phyloP scores from a whole-genome alignment of 306 rosid species.

The Gillenia trifoliata region DNA sequence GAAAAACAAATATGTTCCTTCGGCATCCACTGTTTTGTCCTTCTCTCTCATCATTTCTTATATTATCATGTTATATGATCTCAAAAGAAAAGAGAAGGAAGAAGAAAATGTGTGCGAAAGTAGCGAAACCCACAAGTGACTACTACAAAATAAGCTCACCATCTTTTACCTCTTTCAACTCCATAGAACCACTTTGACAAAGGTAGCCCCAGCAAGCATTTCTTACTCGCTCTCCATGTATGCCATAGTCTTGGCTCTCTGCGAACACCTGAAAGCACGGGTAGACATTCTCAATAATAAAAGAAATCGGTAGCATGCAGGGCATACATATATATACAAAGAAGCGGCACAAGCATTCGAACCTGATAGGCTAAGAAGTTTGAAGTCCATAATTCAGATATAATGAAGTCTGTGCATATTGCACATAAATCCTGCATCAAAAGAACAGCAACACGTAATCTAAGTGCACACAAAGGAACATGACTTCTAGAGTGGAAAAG shows the following conservation, averaged over 20 bases:
- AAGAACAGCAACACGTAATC: background rate
- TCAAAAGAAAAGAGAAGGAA: slow-evolving; percentile 1
- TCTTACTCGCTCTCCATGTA: slow-evolving; percentile 92
- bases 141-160: slow-evolving; percentile 15
- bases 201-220: slow-evolving; percentile 99
- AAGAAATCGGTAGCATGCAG: background rate
- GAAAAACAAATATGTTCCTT: background rate
- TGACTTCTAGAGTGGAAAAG: background rate
- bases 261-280: slow-evolving; percentile 70
- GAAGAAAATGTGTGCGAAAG: slow-evolving; percentile 16
- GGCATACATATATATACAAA: slow-evolving; percentile 4
- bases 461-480: slow-evolving; percentile 7
- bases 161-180: slow-evolving; percentile 81
- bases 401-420: slow-evolving; percentile 88
- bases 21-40: background rate
- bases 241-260: slow-evolving; percentile 92
- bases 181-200: slow-evolving; percentile 98
- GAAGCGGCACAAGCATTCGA: slow-evolving; percentile 30
- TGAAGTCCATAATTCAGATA: slow-evolving; percentile 94
- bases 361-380: slow-evolving; percentile 98
- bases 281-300: slow-evolving; percentile 22
- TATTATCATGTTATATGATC: background rate
- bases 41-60: background rate
- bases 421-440: slow-evolving; percentile 86
- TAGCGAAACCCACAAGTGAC: slow-evolving; percentile 15